Conservation (phyloP, 2,329 filamentous ascomycete genomes). For the Epichloe aotearoae region DNA sequence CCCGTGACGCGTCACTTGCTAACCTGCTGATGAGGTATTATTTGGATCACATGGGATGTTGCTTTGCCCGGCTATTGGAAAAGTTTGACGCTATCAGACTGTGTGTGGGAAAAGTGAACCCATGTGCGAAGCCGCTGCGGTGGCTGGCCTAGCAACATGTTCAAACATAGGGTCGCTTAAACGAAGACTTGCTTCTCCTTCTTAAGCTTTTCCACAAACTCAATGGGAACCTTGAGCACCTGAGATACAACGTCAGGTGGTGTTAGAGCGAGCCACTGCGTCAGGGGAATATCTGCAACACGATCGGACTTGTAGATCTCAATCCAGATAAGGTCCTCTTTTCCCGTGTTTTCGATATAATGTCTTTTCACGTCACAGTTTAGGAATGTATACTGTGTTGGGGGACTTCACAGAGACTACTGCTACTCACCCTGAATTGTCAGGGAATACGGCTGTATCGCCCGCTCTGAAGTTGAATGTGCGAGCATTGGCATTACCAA, state of each 20-base stretch:
- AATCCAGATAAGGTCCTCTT: conserved; percentile 52
- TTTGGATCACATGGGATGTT: too few species aligned
- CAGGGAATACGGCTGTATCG: conserved; percentile 56
- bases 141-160: not conserved
- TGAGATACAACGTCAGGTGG: conserved; percentile 48
- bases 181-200: conserved; percentile 49
- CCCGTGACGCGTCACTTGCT: too few species aligned
- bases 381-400: not conserved
- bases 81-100: not conserved
- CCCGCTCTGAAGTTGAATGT: conserved; percentile 56
- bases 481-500: conserved; percentile 44
- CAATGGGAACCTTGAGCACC: conserved; percentile 42
- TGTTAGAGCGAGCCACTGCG: conserved; percentile 57
- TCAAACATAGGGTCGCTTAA: not conserved
- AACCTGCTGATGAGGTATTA: too few species aligned
- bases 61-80: not conserved
- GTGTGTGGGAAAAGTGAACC: not conserved
- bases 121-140: not conserved
- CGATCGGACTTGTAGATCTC: conserved; percentile 57
- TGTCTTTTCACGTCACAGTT: conserved; percentile 27
- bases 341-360: conserved; percentile 56
- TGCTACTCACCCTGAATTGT: conserved; percentile 39
- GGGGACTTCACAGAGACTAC: not conserved
- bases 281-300: conserved; percentile 52
- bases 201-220: conserved; percentile 43